A percentile compares a stretch with the other conserved stretches of the same genome.
Evolutionary conservation across 495 filamentous ascomycete species (phyloP).

Genomic region (Neurospora tetraspora): DNA sequence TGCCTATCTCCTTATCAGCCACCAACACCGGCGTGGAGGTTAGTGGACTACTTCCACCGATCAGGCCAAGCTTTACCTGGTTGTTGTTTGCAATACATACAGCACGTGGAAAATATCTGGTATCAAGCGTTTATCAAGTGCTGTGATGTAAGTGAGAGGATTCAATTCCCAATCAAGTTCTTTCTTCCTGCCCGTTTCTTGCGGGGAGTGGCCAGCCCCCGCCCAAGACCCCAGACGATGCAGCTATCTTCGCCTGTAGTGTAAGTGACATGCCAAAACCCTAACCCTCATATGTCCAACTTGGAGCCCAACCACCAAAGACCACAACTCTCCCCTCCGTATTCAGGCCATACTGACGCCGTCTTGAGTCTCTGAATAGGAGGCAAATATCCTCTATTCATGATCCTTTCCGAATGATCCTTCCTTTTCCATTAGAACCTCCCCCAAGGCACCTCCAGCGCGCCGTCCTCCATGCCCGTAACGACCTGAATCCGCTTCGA

Average conservation of each 20-base stretch:
- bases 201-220: background rate
- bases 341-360: background rate
- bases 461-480: constrained; percentile 20
- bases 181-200: background rate
- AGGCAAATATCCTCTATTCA: background rate
- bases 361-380: background rate
- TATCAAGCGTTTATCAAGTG: background rate
- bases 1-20: background rate
- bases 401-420: background rate
- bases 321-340: background rate
- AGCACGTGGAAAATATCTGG: background rate
- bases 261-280: background rate
- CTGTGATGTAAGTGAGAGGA: background rate
- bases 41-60: background rate
- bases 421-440: background rate
- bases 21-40: background rate
- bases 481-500: constrained; percentile 15
- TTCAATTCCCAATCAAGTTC: background rate
- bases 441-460: constrained; percentile 19
- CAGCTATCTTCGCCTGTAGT: background rate
- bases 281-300: background rate
- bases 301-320: background rate
- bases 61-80: background rate
- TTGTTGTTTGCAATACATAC: background rate
- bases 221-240: background rate